A percentile compares a stretch with the other conserved stretches of the same genome.
Conservation (phyloP, 2,329 filamentous ascomycete genomes). For the Colletotrichum lindemuthianum region DNA sequence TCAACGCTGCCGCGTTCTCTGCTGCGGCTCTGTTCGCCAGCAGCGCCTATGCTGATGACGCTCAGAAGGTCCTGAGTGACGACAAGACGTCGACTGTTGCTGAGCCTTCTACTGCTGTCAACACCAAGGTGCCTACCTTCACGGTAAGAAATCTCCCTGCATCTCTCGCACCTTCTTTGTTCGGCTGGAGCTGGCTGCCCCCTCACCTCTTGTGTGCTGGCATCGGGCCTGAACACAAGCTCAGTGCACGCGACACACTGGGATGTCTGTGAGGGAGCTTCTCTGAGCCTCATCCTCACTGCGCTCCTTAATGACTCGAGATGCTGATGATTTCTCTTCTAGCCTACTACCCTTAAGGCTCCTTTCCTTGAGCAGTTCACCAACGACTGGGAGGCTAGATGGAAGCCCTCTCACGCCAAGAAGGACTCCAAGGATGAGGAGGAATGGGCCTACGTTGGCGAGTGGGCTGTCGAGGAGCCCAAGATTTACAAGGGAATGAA, state of each 20-base stretch:
- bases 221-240: slow-evolving; percentile 21
- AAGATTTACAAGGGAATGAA: slow-evolving; percentile 89
- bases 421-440: slow-evolving; percentile 89
- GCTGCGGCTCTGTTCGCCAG: slow-evolving; percentile 79
- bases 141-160: slow-evolving; percentile 72
- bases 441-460: slow-evolving; percentile 97
- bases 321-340: slow-evolving; percentile 29
- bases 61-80: slow-evolving; percentile 64
- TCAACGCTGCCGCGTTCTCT: slow-evolving; percentile 80
- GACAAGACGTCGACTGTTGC: slow-evolving; percentile 53
- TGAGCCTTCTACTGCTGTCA: slow-evolving; percentile 65
- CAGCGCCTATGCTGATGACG: slow-evolving; percentile 75
- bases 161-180: slow-evolving; percentile 10
- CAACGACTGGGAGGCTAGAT: slow-evolving; percentile 92
- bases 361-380: slow-evolving; percentile 99
- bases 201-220: slow-evolving; percentile 6
- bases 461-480: slow-evolving; percentile 97
- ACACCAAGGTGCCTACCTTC: slow-evolving; percentile 80
- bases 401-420: slow-evolving; percentile 96
- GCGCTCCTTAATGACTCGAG: background rate
- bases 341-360: slow-evolving; percentile 90
- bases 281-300: background rate
- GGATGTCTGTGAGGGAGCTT: slow-evolving; percentile 30
- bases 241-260: slow-evolving; percentile 12
- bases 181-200: background rate